Evolutionary conservation across 805 yeast genomes (phyloP).

Genomic region (Zygoascus tannicola): DNA sequence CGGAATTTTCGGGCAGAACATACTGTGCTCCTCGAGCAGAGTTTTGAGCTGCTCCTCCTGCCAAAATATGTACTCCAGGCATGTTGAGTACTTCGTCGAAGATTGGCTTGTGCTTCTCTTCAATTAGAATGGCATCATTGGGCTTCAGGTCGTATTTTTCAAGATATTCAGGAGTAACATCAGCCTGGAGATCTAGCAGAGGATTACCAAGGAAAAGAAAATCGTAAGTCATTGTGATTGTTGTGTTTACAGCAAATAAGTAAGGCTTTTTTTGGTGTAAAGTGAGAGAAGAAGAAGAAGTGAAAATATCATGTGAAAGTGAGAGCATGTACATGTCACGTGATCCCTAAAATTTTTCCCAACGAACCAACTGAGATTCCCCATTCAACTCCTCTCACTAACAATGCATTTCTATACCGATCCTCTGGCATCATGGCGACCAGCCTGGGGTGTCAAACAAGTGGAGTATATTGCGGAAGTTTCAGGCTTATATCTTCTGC

Average conservation of each 20-base stretch:
- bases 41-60: slow-evolving; percentile 99
- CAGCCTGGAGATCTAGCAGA: slow-evolving; percentile 36
- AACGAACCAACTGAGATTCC: background rate
- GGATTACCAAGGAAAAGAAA: slow-evolving; percentile 82
- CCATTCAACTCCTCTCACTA: background rate
- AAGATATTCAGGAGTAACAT: slow-evolving; percentile 42
- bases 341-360: too few species aligned
- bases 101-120: slow-evolving; percentile 77
- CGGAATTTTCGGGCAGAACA: slow-evolving; percentile 69
- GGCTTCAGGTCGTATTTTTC: slow-evolving; percentile 76
- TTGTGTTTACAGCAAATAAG: too few species aligned
- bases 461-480: background rate
- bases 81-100: slow-evolving; percentile 64
- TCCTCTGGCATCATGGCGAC: slow-evolving; percentile 12
- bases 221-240: slow-evolving; percentile 9
- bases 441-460: slow-evolving; percentile 4
- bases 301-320: background rate
- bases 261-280: too few species aligned
- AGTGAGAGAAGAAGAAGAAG: background rate
- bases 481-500: slow-evolving; percentile 23
- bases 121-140: slow-evolving; percentile 87
- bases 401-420: slow-evolving; percentile 8
- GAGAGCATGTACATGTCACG: too few species aligned
- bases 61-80: slow-evolving; percentile 60
- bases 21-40: slow-evolving; percentile 98